These are phyloP conservation scores for Jamesozyma spencerorum DNA, from an alignment of 805 yeast genomes.

Conservation along the genomic window DNA sequence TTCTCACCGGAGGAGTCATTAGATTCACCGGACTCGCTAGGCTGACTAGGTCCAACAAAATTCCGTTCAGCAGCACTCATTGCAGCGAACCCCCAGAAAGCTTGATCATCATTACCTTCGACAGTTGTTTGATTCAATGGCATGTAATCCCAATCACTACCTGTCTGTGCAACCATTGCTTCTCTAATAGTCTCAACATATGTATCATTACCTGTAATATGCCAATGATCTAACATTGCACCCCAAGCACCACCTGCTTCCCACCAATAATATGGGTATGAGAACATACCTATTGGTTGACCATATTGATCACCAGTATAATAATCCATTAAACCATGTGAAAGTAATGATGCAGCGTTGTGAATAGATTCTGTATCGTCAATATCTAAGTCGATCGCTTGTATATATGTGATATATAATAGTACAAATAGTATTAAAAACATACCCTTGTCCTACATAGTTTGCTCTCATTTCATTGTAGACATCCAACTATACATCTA, in stretches of 20 bases:
- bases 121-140: constrained; percentile 83
- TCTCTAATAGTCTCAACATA: constrained; percentile 47
- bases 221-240: constrained; percentile 71
- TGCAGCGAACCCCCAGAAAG: constrained; percentile 89
- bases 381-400: constrained; percentile 22
- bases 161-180: constrained; percentile 65
- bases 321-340: constrained; percentile 71
- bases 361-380: constrained; percentile 26
- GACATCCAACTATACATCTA: too few relatives aligned
- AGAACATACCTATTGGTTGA: constrained; percentile 77
- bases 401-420: too few relatives aligned
- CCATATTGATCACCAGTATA: constrained; percentile 62
- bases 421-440: too few relatives aligned
- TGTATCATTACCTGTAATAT: constrained; percentile 57
- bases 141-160: constrained; percentile 65
- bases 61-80: constrained; percentile 88
- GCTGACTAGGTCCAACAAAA: constrained; percentile 52
- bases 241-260: constrained; percentile 97
- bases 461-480: too few relatives aligned
- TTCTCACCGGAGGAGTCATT: too few relatives aligned
- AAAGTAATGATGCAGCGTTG: constrained; percentile 50
- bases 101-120: constrained; percentile 97
- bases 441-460: too few relatives aligned
- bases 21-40: too few relatives aligned
- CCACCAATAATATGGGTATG: constrained; percentile 96